Base-by-base conservation (phyloP, 495 filamentous ascomycete species). In the Sordaria brevicollis region DNA sequence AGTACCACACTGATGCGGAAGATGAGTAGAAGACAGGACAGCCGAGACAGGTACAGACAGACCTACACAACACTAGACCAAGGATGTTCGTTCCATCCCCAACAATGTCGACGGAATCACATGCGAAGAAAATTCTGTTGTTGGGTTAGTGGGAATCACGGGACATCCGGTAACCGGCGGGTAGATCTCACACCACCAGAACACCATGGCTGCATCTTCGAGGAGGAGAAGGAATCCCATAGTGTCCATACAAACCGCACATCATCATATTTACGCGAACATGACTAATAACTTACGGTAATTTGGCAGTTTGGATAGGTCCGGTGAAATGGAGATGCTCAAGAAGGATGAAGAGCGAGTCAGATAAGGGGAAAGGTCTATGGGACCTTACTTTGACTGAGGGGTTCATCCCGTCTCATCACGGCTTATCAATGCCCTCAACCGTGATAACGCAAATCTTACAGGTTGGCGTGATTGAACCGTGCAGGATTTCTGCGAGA, bases 1-100 rank as follows among this genome's bases (percentile, higher is more conserved):
- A 74, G 25, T 79, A 79, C 38, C 67, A 74, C 41, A 76, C 77
- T n/a, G 76, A 78, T 41, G 74, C 73, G 29, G 33, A 21, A 21
- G 34, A 36, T 33, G 68, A 67, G 62, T n/a, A n/a, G 65, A 68
- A n/a, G 69, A 75, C 9, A 31, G 70, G 6, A 43, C 17, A 62
- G 21, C 15, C 5, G 49, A 62, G 49, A 31, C 49, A 62, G 49
- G n/a, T n/a, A 31, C 39, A 36, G 35, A 36, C 35, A 36, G 35
- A 36, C 25, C 6, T 62, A 31, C 25, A 31, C 11, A 29, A 9
- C 7, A 62, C 49, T 17, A 25, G 10, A 54, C 43, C 49, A 33
- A 62, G 13, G 21, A n/a, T n/a, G n/a, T n/a, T n/a, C 25, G 11
- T 33, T 25, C 25, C 25, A 62, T 62, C 33, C 49, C 25, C 49